Percentiles rank a stretch among this genome's conserved stretches.
Evolutionary conservation across 2,329 filamentous ascomycete genomes (phyloP).

Genomic region (Diatrype stigma): DNA sequence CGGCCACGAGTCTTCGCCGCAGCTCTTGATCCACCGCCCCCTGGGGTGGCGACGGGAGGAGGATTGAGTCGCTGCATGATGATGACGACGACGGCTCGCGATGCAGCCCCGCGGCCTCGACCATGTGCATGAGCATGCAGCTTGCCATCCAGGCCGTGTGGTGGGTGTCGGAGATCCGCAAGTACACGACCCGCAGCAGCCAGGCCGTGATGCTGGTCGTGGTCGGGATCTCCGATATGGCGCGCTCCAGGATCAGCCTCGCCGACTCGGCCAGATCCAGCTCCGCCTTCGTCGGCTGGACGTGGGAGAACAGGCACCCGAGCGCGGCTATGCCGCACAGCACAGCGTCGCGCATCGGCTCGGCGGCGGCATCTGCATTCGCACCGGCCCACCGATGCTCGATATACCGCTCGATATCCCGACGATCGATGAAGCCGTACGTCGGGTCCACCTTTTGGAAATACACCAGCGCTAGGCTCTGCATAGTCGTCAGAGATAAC

Average conservation of each 20-base stretch:
- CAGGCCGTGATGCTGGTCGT: slow-evolving; percentile 42
- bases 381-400: slow-evolving; percentile 29
- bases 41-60: slow-evolving; percentile 22
- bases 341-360: slow-evolving; percentile 40
- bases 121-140: slow-evolving; percentile 53
- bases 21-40: slow-evolving; percentile 34
- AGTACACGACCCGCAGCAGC: slow-evolving; percentile 49
- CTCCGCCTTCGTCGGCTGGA: slow-evolving; percentile 37
- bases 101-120: slow-evolving; percentile 49
- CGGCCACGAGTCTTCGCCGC: slow-evolving; percentile 40
- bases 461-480: slow-evolving; percentile 40
- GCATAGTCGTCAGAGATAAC: slow-evolving; percentile 44
- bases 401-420: slow-evolving; percentile 27
- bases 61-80: slow-evolving; percentile 18
- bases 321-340: slow-evolving; percentile 53
- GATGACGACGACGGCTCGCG: slow-evolving; percentile 34
- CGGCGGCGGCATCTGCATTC: too few relatives aligned
- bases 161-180: slow-evolving; percentile 49
- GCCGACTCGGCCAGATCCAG: slow-evolving; percentile 43
- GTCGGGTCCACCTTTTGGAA: slow-evolving; percentile 49
- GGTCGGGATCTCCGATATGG: slow-evolving; percentile 27
- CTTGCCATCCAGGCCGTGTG: slow-evolving; percentile 55
- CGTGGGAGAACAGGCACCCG: slow-evolving; percentile 46
- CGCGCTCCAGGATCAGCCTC: slow-evolving; percentile 40
- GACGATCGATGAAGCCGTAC: slow-evolving; percentile 45